Conservation (phyloP, 768 basidiomycete genomes). For the Lactarius hatsudake region DNA sequence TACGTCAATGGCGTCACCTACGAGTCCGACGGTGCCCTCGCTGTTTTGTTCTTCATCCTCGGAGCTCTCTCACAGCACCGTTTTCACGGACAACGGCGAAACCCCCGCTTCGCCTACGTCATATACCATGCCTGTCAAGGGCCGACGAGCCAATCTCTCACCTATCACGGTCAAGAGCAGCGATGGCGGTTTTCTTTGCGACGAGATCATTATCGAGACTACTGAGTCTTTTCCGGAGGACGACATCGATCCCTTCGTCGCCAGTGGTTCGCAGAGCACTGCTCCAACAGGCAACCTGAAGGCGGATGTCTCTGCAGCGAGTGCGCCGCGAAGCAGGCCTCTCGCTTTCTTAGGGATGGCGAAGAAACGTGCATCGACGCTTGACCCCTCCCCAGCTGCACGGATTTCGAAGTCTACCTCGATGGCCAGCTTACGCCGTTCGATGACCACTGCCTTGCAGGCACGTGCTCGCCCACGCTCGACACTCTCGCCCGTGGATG, state of each 20-base stretch:
- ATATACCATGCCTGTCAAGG: neutral
- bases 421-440: constrained; percentile 17
- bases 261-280: neutral
- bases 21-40: constrained; percentile 19
- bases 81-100: constrained; percentile 8
- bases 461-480: constrained; percentile 1
- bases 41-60: constrained; percentile 19
- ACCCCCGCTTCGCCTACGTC: neutral
- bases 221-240: constrained; percentile 13
- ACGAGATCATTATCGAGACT: constrained; percentile 18
- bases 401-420: constrained; percentile 7
- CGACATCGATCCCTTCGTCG: constrained; percentile 7
- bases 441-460: neutral
- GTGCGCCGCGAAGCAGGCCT: neutral
- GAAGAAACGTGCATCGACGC: constrained; percentile 7
- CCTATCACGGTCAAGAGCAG: constrained; percentile 14
- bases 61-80: constrained; percentile 10
- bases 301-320: neutral
- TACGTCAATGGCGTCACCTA: constrained; percentile 1
- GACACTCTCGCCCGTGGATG: neutral
- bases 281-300: neutral
- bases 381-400: neutral
- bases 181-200: constrained; percentile 11
- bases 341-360: constrained; percentile 3
- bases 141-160: neutral